Conservation (phyloP, 495 filamentous ascomycete genomes). For the Penicillium lividum region DNA sequence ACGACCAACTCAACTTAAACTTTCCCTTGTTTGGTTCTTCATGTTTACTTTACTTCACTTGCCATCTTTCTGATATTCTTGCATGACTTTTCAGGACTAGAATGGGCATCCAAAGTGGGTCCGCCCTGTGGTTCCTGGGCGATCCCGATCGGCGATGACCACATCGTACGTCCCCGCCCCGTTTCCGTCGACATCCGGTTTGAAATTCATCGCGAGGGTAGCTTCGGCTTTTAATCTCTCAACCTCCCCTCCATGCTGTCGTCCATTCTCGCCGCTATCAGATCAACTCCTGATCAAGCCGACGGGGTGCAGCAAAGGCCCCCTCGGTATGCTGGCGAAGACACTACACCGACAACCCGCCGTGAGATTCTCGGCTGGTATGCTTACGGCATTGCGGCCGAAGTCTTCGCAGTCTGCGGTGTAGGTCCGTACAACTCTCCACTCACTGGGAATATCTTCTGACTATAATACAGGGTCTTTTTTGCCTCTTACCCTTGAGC, state of each 20-base stretch:
- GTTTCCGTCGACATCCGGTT: slow-evolving; percentile 30
- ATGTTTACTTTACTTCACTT: not conserved
- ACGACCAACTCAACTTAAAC: not conserved
- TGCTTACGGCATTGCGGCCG: slow-evolving; percentile 84
- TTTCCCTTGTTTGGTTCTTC: not conserved
- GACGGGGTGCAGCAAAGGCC: slow-evolving; percentile 34
- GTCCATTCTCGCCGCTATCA: slow-evolving; percentile 24
- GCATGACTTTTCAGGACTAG: not conserved
- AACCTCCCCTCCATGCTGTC: slow-evolving; percentile 22
- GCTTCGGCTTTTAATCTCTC: slow-evolving; percentile 17
- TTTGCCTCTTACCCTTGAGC: slow-evolving; percentile 85
- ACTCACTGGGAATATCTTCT: not conserved
- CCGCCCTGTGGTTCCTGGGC: slow-evolving; percentile 11
- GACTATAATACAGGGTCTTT: slow-evolving; percentile 64
- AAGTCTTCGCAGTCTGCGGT: slow-evolving; percentile 91
- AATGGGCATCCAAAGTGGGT: not conserved
- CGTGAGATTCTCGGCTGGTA: slow-evolving; percentile 89
- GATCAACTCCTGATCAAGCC: slow-evolving; percentile 16
- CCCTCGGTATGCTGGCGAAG: slow-evolving; percentile 71
- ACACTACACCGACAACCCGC: slow-evolving; percentile 74
- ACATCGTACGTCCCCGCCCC: slow-evolving; percentile 12
- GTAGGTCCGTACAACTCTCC: slow-evolving; percentile 36
- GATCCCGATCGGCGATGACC: slow-evolving; percentile 17
- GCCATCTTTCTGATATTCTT: not conserved
- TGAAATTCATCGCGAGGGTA: slow-evolving; percentile 7